Conservation (phyloP, 805 yeast genomes). For the Nadsonia fulvescens region DNA sequence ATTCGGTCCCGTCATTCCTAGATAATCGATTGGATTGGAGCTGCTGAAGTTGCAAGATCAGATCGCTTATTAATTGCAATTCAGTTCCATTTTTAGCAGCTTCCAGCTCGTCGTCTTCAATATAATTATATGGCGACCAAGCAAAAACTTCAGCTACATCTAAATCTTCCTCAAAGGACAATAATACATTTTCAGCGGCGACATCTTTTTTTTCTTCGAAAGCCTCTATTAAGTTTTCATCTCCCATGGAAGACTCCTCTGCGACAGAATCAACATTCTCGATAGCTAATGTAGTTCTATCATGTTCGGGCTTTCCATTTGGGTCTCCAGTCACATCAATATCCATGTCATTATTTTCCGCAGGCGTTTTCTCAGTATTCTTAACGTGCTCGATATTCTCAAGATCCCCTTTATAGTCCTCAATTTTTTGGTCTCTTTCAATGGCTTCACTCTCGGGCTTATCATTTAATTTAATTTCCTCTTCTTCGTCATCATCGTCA, state of each 20-base stretch:
- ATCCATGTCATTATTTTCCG: too few species aligned
- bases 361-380: too few species aligned
- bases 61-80: constrained; percentile 24
- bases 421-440: background rate
- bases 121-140: constrained; percentile 32
- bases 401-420: constrained; percentile 1
- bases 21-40: constrained; percentile 30
- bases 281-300: too few species aligned
- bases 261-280: constrained; percentile 6
- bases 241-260: constrained; percentile 1
- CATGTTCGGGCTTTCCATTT: too few species aligned
- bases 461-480: constrained; percentile 2
- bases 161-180: constrained; percentile 1
- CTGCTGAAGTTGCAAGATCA: constrained; percentile 30
- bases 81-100: constrained; percentile 27
- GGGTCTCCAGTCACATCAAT: too few species aligned
- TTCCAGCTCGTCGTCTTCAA: constrained; percentile 35
- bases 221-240: too few species aligned
- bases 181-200: constrained; percentile 1
- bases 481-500: constrained; percentile 11
- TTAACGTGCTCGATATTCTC: too few species aligned
- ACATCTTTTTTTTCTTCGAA: constrained; percentile 1
- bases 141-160: constrained; percentile 21
- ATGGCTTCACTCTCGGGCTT: background rate
- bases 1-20: constrained; percentile 10